Evolutionary conservation across 139 green algal species (phyloP).

Genomic region (Chlamydomonas sp.): DNA sequence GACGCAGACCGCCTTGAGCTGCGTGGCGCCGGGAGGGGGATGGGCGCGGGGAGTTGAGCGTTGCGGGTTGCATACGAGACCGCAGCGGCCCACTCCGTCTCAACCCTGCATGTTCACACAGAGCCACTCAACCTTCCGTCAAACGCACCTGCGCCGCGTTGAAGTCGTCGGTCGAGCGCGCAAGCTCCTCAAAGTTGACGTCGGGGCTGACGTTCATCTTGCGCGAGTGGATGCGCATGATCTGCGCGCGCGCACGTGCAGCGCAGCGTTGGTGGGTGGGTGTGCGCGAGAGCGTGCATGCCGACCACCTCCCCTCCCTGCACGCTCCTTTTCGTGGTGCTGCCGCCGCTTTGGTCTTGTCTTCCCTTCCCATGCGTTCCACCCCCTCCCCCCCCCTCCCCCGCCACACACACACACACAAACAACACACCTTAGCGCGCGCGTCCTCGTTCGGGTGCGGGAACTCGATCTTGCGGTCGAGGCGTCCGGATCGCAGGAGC

Average conservation of each 20-base stretch:
- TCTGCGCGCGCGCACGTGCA: slow-evolving; percentile 95
- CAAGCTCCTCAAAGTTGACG: slow-evolving; percentile 96
- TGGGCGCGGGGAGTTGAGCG: not conserved
- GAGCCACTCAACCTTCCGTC: too few species aligned
- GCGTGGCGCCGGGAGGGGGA: not conserved
- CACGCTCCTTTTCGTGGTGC: too few species aligned
- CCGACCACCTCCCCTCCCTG: too few species aligned
- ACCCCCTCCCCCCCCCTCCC: too few species aligned
- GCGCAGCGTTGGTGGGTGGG: too few species aligned
- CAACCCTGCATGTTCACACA: too few species aligned
- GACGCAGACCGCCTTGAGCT: slow-evolving; percentile 86
- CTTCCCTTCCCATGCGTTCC: too few species aligned
- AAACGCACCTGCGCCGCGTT: slow-evolving; percentile 89
- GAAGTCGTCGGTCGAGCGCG: slow-evolving; percentile 94
- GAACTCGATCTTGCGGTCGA: slow-evolving; percentile 99
- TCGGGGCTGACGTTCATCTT: slow-evolving; percentile 54
- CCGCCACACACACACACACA: too few species aligned
- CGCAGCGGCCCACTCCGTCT: too few species aligned
- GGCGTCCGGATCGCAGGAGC: slow-evolving; percentile 87
- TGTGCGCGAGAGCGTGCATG: too few species aligned
- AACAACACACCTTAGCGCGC: too few species aligned
- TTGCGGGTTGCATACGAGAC: not conserved
- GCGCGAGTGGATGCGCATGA: slow-evolving; percentile 75
- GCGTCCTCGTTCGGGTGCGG: slow-evolving; percentile 95
- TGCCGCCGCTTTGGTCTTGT: too few species aligned